Base-by-base conservation (phyloP, 1,284 basidiomycete genomes). In the Peniophora sp. region DNA sequence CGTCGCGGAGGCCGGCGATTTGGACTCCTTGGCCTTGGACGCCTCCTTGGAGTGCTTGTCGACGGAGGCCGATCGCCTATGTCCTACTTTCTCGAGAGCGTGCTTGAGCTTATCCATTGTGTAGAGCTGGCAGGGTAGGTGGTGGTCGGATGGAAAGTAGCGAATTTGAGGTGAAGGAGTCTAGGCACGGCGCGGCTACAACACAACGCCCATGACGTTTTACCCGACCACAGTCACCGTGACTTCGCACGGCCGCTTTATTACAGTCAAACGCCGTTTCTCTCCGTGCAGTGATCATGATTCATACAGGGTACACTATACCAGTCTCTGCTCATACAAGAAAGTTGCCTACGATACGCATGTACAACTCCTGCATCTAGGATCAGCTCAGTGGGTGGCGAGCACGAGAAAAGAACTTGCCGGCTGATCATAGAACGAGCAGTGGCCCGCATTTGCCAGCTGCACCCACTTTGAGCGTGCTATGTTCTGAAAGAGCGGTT, bases 401-500 rank as follows among this genome's bases (percentile, higher is more conserved):
- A 41, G n/a, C 8, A 41, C 39, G 8, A 8, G 39, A 8, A 41
- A 16, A 47, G 58, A 65, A 45, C 56, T 52, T 32, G 63, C 61
- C 27, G 55, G 54, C 44, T 68, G 66, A 54, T 69, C 67, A 41
- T 51, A 61, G 39, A 61, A 58, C 0, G 67, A 56, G 16, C 59
- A 53, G 45, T 69, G 70, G 24, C 53, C 52, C 34, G 60, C 66
- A 24, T 62, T 52, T 16, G 57, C 56, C 32, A 72, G 61, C 14
- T 59, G 59, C 3, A 58, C 58, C 69, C 69, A 71, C 38, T 62
- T 65, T 22, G 63, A 55, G n/a, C 62, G 64, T 2, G 50, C 53
- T 45, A 71, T 63, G 20, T 55, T 51, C 32, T 51, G 22, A 44
- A 69, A 65, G 54, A 65, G 70, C 9, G 69, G 68, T 1, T 34